Evolutionary conservation across 1,284 basidiomycete species (phyloP).

Genomic region (Cryptococcus sp.): DNA sequence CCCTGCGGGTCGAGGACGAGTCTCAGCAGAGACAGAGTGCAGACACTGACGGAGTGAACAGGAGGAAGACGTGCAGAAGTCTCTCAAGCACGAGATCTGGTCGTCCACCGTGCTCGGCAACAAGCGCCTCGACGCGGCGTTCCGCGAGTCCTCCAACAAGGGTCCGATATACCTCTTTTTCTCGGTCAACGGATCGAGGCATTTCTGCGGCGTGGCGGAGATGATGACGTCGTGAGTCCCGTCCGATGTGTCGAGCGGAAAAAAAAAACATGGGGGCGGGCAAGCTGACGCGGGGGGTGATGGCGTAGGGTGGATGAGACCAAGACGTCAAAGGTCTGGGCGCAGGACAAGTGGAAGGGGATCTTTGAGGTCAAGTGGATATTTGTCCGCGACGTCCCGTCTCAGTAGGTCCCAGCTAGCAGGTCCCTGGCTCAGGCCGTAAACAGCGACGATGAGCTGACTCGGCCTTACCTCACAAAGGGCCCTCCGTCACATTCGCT

Average conservation of each 20-base stretch:
- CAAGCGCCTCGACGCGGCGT: conserved; percentile 90
- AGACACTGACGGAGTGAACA: conserved; percentile 4
- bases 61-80: conserved; percentile 96
- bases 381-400: conserved; percentile 90
- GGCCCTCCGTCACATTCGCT: conserved; percentile 42
- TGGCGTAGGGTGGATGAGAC: conserved; percentile 51
- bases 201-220: conserved; percentile 95
- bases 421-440: not conserved
- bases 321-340: conserved; percentile 73
- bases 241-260: not conserved
- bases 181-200: conserved; percentile 91
- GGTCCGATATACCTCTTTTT: conserved; percentile 95
- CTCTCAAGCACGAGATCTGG: conserved; percentile 95
- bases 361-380: conserved; percentile 95
- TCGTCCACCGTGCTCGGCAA: conserved; percentile 93
- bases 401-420: conserved; percentile 64
- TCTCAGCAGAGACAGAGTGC: not conserved
- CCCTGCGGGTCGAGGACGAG: too few species aligned
- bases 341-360: conserved; percentile 97
- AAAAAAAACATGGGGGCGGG: not conserved
- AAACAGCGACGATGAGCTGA: conserved; percentile 1
- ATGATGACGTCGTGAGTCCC: conserved; percentile 76
- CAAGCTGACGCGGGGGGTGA: conserved; percentile 8
- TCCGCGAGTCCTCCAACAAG: conserved; percentile 77
- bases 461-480: not conserved